phyloP scores from a whole-genome alignment of 129 eudicot genomes.

The Escallonia rubra region DNA sequence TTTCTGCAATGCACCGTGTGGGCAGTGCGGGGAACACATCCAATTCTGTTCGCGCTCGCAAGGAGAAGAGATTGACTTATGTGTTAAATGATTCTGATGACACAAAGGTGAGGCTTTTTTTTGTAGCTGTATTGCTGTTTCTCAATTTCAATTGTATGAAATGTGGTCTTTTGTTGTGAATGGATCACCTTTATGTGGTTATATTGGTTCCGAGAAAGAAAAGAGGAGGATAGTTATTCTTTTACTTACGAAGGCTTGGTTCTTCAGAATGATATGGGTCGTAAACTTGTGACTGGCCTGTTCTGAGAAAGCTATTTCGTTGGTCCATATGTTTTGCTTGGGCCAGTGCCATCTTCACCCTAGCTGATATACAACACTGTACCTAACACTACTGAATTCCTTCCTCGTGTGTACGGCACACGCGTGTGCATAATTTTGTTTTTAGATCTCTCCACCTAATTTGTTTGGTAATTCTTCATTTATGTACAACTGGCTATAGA shows the following conservation, averaged over 20 bases:
- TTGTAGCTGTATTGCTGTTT: not conserved
- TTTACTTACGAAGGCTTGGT: too few species aligned
- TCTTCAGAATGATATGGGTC: too few species aligned
- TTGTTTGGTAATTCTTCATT: not conserved
- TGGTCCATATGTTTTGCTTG: too few species aligned
- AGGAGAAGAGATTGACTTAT: slow-evolving; percentile 93
- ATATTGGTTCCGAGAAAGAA: too few species aligned
- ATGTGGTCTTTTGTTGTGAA: not conserved
- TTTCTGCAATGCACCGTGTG: slow-evolving; percentile 85
- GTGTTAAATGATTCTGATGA: slow-evolving; percentile 78
- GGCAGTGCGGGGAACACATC: slow-evolving; percentile 82
- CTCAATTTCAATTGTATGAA: not conserved
- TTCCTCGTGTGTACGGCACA: too few species aligned
- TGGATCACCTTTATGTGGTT: not conserved
- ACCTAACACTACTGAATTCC: too few species aligned
- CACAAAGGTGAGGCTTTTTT: slow-evolving; percentile 56
- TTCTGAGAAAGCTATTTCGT: too few species aligned
- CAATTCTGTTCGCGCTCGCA: slow-evolving; percentile 69
- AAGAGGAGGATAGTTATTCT: too few species aligned
- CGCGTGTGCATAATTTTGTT: too few species aligned
- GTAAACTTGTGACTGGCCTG: too few species aligned
- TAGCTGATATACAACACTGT: too few species aligned
- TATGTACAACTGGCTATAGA: not conserved
- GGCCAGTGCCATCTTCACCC: too few species aligned
- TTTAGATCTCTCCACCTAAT: not conserved